Conservation (phyloP, 1,284 basidiomycete genomes). For the Ganoderma sinense region DNA sequence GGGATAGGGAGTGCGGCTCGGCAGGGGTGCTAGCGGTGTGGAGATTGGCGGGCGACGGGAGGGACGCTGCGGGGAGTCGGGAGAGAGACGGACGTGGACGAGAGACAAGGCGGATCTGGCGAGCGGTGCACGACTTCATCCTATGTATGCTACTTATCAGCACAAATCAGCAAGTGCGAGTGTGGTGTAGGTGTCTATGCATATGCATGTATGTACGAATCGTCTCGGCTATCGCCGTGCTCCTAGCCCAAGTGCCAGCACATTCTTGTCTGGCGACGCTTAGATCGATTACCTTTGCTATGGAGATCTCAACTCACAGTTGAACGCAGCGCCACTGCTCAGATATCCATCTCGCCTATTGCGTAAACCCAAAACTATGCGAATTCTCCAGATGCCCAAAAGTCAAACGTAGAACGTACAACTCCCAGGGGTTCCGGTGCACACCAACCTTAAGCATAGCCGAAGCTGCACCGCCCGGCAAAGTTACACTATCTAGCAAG, state of each 20-base stretch:
- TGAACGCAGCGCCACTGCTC: not conserved
- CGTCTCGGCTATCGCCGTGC: slow-evolving; percentile 12
- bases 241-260: not conserved
- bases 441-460: not conserved
- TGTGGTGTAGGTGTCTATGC: slow-evolving; percentile 7
- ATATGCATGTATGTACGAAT: slow-evolving; percentile 15
- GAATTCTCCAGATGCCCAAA: no score
- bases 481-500: not conserved
- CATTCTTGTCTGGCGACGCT: not conserved
- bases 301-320: not conserved
- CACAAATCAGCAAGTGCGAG: not conserved
- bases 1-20: not conserved
- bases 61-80: not conserved
- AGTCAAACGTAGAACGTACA: not conserved
- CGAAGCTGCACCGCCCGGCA: not conserved
- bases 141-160: slow-evolving; percentile 1
- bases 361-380: not conserved
- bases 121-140: not conserved
- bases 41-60: not conserved
- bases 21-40: not conserved
- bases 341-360: not conserved
- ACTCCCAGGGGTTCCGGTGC: not conserved
- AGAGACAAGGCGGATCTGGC: not conserved
- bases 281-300: not conserved
- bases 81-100: not conserved